Evolutionary conservation across 148 eudicot genomes (phyloP), one percentile per base, ranked within the genome.

Genomic region (Linanthus parryae): DNA sequence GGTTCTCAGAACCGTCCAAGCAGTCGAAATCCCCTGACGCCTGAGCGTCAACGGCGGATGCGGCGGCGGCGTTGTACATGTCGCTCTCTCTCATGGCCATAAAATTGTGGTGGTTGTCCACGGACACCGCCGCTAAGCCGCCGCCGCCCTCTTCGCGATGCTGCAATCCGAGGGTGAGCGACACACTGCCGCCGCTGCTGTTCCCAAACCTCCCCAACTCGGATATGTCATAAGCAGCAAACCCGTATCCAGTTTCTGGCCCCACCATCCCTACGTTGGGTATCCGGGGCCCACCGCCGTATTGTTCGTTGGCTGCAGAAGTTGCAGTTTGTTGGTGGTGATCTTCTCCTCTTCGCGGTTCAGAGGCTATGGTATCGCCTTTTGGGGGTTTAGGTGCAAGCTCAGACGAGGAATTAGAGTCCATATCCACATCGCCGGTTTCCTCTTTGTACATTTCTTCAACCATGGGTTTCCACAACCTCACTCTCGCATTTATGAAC

Each of bases 391-490:
- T 63, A 21, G 19, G 44, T 21, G 38, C 68, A 10, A 24, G 39
- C 24, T 64, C 68, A 24, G 61, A 57, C 24, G 68, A 64, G 12
- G 68, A 64, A 31, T 28, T 56, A 23, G 61, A 56, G 49, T 56
- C 68, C 26, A 54, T 55, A 38, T 64, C 68, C 0, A 56, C 61
- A 10, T 56, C 61, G 15, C 68, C 68, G 8, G 25, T 31, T 48
- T 64, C 68, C 56, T 64, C 68, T 56, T 64, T 64, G 49, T 64
- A 64, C 58, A 74, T 74, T 35, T 74, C 75, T 59, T 74, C 80
- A 26, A 82, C 81, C 89, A 82, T 82, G 0, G 89, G 89, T 59
- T 82, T 82, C 89, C 92, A 83, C 16, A 83, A 72, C 10, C 92
- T 67, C 20, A 83, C 92, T 64, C 92, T 62, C 9, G 92, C 92